Conservation (phyloP, 768 basidiomycete species). For the Pseudohyphozyma bogoriensis region DNA sequence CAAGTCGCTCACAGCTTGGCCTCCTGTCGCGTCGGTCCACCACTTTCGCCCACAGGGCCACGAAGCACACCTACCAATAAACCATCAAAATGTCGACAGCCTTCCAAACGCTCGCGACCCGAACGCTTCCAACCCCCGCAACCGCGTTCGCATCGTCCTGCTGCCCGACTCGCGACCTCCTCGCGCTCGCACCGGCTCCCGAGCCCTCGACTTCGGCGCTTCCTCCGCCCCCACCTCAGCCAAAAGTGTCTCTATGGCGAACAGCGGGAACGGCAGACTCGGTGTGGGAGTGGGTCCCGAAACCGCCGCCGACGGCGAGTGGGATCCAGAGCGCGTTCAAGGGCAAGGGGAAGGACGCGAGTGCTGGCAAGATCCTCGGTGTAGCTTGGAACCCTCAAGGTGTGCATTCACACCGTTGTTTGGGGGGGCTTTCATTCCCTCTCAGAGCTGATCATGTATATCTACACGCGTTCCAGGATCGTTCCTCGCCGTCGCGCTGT, state of each 20-base stretch:
- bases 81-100: no score
- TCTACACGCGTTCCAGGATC: not conserved
- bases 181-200: conserved; percentile 1
- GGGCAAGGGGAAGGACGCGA: not conserved
- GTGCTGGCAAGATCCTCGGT: no score
- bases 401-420: no score
- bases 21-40: no score
- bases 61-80: no score
- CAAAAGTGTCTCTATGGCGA: conserved; percentile 1
- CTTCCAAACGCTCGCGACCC: no score
- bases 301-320: not conserved
- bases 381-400: no score
- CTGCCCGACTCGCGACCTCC: not conserved
- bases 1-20: no score
- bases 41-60: no score
- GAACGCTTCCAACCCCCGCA: no score
- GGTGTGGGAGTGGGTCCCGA: conserved; percentile 9
- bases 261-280: not conserved
- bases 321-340: not conserved
- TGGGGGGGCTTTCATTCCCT: no score
- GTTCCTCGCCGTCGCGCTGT: not conserved
- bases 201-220: not conserved
- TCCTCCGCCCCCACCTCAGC: not conserved
- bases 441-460: not conserved
- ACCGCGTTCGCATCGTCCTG: no score